phyloP scores from a whole-genome alignment of 208 protist species.

The Acanthamoeba sp. region DNA sequence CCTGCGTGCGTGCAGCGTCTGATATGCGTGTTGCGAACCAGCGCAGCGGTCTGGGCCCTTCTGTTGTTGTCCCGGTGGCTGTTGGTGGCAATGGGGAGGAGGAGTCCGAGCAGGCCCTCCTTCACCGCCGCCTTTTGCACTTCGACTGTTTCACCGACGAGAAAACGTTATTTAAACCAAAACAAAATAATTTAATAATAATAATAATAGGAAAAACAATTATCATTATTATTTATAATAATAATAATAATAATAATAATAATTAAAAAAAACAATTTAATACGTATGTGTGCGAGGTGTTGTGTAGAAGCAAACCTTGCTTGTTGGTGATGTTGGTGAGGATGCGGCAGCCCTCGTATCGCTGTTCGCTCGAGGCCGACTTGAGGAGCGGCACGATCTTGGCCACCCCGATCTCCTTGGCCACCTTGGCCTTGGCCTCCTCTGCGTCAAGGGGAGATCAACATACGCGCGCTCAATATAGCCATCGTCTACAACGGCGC shows the following conservation, averaged over 20 bases:
- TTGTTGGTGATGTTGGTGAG: conserved; percentile 20
- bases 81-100: background rate
- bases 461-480: background rate
- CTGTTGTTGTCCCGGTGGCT: background rate
- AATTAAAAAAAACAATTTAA: too few species aligned
- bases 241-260: too few species aligned
- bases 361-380: background rate
- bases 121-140: background rate
- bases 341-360: background rate
- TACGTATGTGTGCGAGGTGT: background rate
- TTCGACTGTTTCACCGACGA: background rate
- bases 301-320: background rate
- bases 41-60: background rate
- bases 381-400: background rate
- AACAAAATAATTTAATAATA: background rate
- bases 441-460: background rate
- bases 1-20: background rate
- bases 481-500: too few species aligned
- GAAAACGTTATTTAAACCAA: too few species aligned
- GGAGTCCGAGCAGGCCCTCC: background rate
- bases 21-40: background rate
- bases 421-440: background rate
- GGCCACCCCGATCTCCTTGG: background rate
- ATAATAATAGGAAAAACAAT: too few species aligned
- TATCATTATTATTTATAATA: too few species aligned